A percentile compares a stretch with the other conserved stretches of the same genome.
Evolutionary conservation across 768 basidiomycete species (phyloP).

Genomic region (Cubamyces lactineus): DNA sequence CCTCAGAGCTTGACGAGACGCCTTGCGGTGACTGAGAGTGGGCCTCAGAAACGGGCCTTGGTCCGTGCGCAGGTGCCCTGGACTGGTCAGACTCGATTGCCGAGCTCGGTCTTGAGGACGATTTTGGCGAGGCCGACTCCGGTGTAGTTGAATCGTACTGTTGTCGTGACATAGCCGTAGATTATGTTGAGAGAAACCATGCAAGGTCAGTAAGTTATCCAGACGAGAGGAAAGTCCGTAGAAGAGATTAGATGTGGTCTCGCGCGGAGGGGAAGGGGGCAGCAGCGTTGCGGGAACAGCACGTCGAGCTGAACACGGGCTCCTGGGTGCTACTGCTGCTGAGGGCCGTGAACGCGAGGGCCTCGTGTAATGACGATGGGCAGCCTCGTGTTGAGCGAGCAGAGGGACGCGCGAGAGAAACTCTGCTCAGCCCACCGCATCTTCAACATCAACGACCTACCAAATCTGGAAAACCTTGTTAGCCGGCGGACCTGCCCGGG

Average conservation of each 20-base stretch:
- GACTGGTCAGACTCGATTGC: slow-evolving; percentile 19
- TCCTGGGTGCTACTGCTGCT: slow-evolving; percentile 31
- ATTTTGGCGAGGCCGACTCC: slow-evolving; percentile 32
- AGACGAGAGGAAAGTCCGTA: slow-evolving; percentile 24
- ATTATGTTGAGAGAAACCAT: slow-evolving; percentile 30
- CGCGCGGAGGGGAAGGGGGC: slow-evolving; percentile 21
- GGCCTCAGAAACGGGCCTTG: slow-evolving; percentile 21
- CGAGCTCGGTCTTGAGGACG: slow-evolving; percentile 32
- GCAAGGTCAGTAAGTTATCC: slow-evolving; percentile 31
- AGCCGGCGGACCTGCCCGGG: slow-evolving; percentile 20
- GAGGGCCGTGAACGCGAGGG: slow-evolving; percentile 36
- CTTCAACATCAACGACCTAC: slow-evolving; percentile 30
- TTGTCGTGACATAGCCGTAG: slow-evolving; percentile 35
- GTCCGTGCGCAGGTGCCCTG: slow-evolving; percentile 20
- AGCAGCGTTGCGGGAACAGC: slow-evolving; percentile 28
- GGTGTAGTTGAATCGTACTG: slow-evolving; percentile 32
- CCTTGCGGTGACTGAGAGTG: slow-evolving; percentile 31
- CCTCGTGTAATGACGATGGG: slow-evolving; percentile 35
- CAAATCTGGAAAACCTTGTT: slow-evolving; percentile 21
- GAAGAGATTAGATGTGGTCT: slow-evolving; percentile 33
- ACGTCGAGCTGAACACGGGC: slow-evolving; percentile 32
- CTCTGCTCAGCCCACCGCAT: slow-evolving; percentile 15
- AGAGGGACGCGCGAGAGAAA: slow-evolving; percentile 27
- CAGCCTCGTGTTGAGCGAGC: slow-evolving; percentile 34
- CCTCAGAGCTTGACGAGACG: slow-evolving; percentile 50